These are phyloP conservation scores for Boletus pseudopeckii DNA, from an alignment of 768 basidiomycete genomes.

Conservation along the genomic window DNA sequence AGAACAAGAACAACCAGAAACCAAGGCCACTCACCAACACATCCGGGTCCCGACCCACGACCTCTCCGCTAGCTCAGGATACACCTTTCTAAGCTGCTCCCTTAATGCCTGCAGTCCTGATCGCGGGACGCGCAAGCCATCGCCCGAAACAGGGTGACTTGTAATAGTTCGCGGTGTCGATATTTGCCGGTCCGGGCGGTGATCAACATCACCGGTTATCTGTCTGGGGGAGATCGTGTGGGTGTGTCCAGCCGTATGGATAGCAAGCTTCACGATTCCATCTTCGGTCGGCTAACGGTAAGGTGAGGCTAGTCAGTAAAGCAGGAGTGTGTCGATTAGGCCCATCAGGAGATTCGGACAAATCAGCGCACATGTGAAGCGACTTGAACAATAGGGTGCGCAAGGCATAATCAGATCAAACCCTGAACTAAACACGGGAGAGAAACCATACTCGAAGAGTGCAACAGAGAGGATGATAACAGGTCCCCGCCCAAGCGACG, in stretches of 20 bases:
- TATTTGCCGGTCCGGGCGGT: slow-evolving; percentile 31
- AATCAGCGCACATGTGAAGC: neutral
- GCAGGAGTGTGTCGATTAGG: neutral
- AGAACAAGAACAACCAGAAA: neutral
- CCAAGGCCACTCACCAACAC: slow-evolving; percentile 66
- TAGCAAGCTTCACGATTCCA: slow-evolving; percentile 72
- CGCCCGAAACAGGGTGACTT: slow-evolving; percentile 49
- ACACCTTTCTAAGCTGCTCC: slow-evolving; percentile 50
- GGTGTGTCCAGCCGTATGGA: slow-evolving; percentile 74
- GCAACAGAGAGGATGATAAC: neutral
- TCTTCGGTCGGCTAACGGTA: slow-evolving; percentile 59
- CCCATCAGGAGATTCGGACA: neutral
- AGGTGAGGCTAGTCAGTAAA: slow-evolving; percentile 1
- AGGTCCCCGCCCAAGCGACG: neutral
- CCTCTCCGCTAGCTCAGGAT: slow-evolving; percentile 74
- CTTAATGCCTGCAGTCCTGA: slow-evolving; percentile 50
- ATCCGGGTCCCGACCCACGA: slow-evolving; percentile 71
- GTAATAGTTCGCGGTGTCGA: slow-evolving; percentile 77
- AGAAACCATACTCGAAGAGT: neutral
- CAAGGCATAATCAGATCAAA: neutral
- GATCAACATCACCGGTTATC: neutral
- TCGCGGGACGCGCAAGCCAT: slow-evolving; percentile 66
- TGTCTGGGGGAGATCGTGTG: slow-evolving; percentile 26
- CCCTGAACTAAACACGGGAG: neutral
- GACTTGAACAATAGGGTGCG: neutral